Percentiles rank a stretch among this genome's conserved stretches.
Conservation (phyloP, 1,139 yeast species). For the Arxiozyma bovina region DNA sequence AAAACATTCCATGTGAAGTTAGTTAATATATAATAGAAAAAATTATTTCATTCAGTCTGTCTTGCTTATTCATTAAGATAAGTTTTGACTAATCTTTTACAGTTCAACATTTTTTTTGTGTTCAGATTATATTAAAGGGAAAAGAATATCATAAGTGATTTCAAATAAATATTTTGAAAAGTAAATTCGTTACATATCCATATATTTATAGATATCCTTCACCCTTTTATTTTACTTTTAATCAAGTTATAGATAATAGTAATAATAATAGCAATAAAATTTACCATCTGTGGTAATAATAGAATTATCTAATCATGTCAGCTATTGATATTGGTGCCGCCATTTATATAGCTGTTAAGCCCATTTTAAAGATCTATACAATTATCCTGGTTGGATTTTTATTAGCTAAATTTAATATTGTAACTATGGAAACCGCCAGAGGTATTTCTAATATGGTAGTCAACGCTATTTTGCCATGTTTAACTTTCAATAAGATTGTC, state of each 20-base stretch:
- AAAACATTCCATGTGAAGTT: not conserved
- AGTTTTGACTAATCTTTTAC: not conserved
- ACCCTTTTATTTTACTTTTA: no score
- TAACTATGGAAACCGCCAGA: constrained; percentile 64
- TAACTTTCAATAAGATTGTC: constrained; percentile 71
- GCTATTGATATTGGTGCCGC: constrained; percentile 42
- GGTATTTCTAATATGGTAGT: constrained; percentile 68
- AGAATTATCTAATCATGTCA: not conserved
- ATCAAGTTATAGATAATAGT: not conserved
- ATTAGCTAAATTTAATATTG: constrained; percentile 56
- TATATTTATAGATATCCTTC: no score
- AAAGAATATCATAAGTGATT: not conserved
- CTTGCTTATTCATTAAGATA: not conserved
- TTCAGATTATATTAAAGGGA: no score
- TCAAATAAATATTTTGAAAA: not conserved
- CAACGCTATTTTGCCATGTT: constrained; percentile 65
- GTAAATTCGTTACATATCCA: not conserved
- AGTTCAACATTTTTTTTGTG: no score
- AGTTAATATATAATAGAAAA: no score
- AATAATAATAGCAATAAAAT: not conserved
- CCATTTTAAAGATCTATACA: constrained; percentile 75
- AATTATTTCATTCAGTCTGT: not conserved
- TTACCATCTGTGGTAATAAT: not conserved
- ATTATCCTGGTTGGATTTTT: constrained; percentile 62
- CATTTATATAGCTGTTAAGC: constrained; percentile 75